Evolutionary conservation across 768 basidiomycete species (phyloP), one percentile per base, ranked within the genome.

Genomic region (Crucibulum laeve): DNA sequence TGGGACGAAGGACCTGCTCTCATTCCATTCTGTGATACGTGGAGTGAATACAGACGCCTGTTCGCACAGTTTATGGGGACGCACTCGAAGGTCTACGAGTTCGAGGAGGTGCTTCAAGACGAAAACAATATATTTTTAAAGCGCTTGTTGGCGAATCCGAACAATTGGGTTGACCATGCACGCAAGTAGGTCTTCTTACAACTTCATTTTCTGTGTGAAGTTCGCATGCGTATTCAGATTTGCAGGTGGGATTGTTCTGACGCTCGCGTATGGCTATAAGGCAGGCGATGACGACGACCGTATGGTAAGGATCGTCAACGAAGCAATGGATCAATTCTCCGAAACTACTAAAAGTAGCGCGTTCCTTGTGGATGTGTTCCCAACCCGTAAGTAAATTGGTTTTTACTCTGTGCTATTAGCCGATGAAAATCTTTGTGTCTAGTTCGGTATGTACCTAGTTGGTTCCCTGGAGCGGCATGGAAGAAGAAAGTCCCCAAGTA

Each of bases 311-410:
- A n/a, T 58, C 15, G 53, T 56, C 1, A 55, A 61, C 19, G 47
- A 51, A 7, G 54, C 55, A 0, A 57, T 60, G 45, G 48, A 53
- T 10, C 53, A 54, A 5, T 60, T 62, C 25, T 51, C 52, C 10
- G 51, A 49, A 23, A 38, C 53, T 10, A 40, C 48, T 5, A 42
- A 36, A 5, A 49, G 57, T 1, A 53, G 57, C 18, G 49, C 58
- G 5, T 62, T 54, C 42, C 47, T 59, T 5, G 61, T 65, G 13
- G 63, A 66, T 36, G 26, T 53, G 0, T 43, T 67, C 7, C 67
- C 68, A 1, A 40, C 52, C 15, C 44, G 59, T 54, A 40, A 21
- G 45, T 35, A 30, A n/a, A 30, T 30, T 30, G 28, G 8, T 8
- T 30, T 8, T 30, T 30, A n/a, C 28, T 30, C 28, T 30, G 28